Percentiles rank a stretch among this genome's conserved stretches.
Evolutionary conservation across 1,284 basidiomycete genomes (phyloP).

Genomic region (Cronartium ribicola): DNA sequence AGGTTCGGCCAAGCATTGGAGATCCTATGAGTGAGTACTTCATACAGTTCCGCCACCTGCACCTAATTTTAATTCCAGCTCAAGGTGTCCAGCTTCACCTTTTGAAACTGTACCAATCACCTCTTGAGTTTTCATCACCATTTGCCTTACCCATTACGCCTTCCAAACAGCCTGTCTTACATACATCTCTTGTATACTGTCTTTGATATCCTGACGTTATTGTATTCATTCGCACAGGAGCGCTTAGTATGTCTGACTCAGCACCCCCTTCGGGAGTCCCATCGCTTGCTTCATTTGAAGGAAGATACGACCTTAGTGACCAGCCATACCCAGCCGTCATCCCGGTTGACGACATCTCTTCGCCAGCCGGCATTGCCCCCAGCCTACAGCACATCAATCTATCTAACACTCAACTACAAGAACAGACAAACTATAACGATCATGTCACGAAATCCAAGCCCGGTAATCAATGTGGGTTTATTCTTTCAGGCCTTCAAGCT

Average conservation of each 20-base stretch:
- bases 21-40: background rate
- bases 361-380: background rate
- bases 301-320: conserved; percentile 6
- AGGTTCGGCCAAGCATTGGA: background rate
- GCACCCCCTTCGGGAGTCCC: background rate
- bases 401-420: too few relatives aligned
- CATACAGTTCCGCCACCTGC: background rate
- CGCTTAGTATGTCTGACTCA: background rate
- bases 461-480: too few relatives aligned
- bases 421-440: too few relatives aligned
- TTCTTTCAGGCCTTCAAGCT: too few relatives aligned
- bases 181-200: too few relatives aligned
- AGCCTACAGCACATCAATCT: background rate
- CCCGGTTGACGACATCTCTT: conserved; percentile 1
- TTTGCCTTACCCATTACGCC: background rate
- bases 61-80: background rate
- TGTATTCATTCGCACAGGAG: too few relatives aligned
- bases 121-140: background rate
- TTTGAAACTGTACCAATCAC: background rate
- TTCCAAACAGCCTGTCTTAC: background rate
- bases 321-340: conserved; percentile 4
- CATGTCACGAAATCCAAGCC: too few relatives aligned
- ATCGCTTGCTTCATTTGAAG: conserved; percentile 5
- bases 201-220: too few relatives aligned
- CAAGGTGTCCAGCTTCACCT: background rate